Conservation (phyloP, 2,329 filamentous ascomycete genomes). For the Colletotrichum spinosum region DNA sequence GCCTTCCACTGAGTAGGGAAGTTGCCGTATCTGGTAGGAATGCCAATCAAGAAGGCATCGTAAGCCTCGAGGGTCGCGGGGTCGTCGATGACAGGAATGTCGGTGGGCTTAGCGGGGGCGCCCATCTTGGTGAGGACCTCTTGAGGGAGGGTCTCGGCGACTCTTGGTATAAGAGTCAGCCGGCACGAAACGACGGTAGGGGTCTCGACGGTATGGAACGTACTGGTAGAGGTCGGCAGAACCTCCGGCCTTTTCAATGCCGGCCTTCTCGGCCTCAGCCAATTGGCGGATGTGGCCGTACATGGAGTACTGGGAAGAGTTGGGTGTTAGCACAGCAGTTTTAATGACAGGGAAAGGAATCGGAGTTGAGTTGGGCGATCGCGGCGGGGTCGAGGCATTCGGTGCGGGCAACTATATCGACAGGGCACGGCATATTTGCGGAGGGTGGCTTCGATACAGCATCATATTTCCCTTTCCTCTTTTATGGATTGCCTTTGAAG, state of each 20-base stretch:
- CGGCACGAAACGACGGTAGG: not conserved
- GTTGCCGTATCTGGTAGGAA: conserved; percentile 96
- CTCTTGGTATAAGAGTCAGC: conserved; percentile 54
- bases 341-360: conserved; percentile 5
- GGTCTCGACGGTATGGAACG: conserved; percentile 42
- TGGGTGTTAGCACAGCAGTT: conserved; percentile 15
- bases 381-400: conserved; percentile 10
- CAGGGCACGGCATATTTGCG: not conserved
- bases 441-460: not conserved
- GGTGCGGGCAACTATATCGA: conserved; percentile 14
- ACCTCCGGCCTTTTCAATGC: conserved; percentile 89
- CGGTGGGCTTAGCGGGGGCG: conserved; percentile 79
- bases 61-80: conserved; percentile 75
- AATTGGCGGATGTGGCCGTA: conserved; percentile 90
- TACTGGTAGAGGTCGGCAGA: conserved; percentile 85
- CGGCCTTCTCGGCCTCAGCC: conserved; percentile 90
- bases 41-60: conserved; percentile 89
- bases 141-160: conserved; percentile 86
- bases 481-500: too few relatives aligned
- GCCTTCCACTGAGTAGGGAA: conserved; percentile 96
- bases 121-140: conserved; percentile 93
- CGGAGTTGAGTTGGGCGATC: conserved; percentile 2
- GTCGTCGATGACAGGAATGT: conserved; percentile 72
- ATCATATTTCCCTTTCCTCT: too few relatives aligned
- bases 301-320: conserved; percentile 79